Evolutionary conservation across 2,329 filamentous ascomycete genomes (phyloP).

Genomic region (Metarhizium anisopliae): DNA sequence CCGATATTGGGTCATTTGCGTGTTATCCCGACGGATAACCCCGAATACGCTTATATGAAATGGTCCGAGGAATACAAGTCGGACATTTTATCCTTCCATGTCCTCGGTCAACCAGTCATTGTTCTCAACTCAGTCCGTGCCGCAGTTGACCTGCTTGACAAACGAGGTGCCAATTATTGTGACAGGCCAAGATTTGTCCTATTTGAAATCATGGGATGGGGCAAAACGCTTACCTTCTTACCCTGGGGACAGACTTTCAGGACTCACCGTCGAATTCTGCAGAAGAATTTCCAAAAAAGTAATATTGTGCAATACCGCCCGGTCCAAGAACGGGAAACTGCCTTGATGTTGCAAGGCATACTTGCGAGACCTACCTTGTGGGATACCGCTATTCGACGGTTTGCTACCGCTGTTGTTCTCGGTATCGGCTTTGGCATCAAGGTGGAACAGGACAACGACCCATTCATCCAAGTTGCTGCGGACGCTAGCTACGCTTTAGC

Average conservation of each 20-base stretch:
- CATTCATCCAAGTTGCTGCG: slow-evolving; percentile 29
- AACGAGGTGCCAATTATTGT: slow-evolving; percentile 33
- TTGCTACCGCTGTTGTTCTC: slow-evolving; percentile 31
- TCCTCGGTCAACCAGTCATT: slow-evolving; percentile 26
- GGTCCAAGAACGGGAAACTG: slow-evolving; percentile 26
- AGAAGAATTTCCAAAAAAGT: slow-evolving; percentile 32
- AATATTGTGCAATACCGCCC: slow-evolving; percentile 24
- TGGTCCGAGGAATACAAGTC: slow-evolving; percentile 41
- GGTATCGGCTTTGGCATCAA: slow-evolving; percentile 34
- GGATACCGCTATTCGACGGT: slow-evolving; percentile 27
- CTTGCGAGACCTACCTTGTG: slow-evolving; percentile 22
- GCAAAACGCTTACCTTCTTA: slow-evolving; percentile 35
- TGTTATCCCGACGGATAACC: slow-evolving; percentile 28
- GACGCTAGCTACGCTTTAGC: slow-evolving; percentile 20
- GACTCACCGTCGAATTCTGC: slow-evolving; percentile 34
- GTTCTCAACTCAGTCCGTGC: slow-evolving; percentile 34
- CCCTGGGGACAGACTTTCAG: slow-evolving; percentile 31
- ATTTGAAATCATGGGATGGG: slow-evolving; percentile 36
- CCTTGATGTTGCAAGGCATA: slow-evolving; percentile 20
- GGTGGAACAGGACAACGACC: slow-evolving; percentile 26
- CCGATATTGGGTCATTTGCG: slow-evolving; percentile 34
- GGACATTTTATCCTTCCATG: slow-evolving; percentile 23
- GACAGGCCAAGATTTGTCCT: slow-evolving; percentile 36
- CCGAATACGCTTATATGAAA: slow-evolving; percentile 20
- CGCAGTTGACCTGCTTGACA: slow-evolving; percentile 35